These are phyloP conservation scores for Trichoderma sp. DNA, from an alignment of 2,329 filamentous ascomycete genomes.

Conservation along the genomic window DNA sequence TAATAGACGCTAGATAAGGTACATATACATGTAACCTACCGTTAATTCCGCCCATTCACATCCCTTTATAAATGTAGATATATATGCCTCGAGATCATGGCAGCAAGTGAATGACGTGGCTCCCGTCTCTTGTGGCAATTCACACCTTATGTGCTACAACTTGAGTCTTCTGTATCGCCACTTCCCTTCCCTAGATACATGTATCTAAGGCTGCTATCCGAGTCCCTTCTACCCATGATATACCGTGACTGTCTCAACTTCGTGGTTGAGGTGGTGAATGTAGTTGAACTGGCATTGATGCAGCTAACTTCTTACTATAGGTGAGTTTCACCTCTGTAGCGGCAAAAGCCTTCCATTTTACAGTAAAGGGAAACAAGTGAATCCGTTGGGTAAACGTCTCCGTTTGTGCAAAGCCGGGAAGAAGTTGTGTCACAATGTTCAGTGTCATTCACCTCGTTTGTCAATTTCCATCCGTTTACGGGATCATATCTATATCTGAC, in stretches of 20 bases:
- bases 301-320: background rate
- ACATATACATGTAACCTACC: background rate
- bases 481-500: background rate
- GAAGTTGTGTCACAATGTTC: background rate
- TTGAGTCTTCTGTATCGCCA: background rate
- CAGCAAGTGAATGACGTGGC: background rate
- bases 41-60: background rate
- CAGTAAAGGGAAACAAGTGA: background rate
- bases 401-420: background rate
- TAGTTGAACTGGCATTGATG: background rate
- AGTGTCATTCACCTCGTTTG: background rate
- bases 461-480: background rate
- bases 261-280: background rate
- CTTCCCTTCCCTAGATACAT: background rate
- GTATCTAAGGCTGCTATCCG: background rate
- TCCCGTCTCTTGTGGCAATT: background rate
- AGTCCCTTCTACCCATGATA: background rate
- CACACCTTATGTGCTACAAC: background rate
- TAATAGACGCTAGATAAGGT: background rate
- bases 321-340: background rate
- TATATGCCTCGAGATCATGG: background rate
- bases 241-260: background rate
- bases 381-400: background rate
- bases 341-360: background rate
- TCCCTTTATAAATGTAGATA: background rate